phyloP scores from a whole-genome alignment of 2,329 filamentous ascomycete species.

The Xylariomycetidae sp. region DNA sequence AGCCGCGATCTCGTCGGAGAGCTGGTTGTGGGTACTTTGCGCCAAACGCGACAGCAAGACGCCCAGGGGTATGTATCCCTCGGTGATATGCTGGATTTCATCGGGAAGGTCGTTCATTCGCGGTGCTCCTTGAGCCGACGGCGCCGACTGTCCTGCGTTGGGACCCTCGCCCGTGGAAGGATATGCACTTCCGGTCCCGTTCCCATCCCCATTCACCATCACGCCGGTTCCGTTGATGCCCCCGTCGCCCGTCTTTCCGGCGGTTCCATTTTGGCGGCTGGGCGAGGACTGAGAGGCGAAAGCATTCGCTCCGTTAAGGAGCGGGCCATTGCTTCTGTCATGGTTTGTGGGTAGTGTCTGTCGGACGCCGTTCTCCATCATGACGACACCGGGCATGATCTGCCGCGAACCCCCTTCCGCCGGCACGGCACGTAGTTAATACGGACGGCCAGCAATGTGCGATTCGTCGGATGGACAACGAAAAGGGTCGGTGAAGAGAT shows the following conservation, averaged over 20 bases:
- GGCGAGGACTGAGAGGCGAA: constrained; percentile 8
- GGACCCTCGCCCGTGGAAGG: constrained; percentile 19
- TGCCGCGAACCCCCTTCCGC: constrained; percentile 27
- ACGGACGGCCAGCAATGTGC: constrained; percentile 12
- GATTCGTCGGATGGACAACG: too few relatives aligned
- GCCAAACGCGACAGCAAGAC: constrained; percentile 71
- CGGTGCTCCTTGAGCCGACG: too few relatives aligned
- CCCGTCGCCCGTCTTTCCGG: constrained; percentile 11
- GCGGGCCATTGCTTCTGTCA: constrained; percentile 44
- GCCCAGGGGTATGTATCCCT: constrained; percentile 70
- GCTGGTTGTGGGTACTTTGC: constrained; percentile 74
- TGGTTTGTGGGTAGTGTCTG: constrained; percentile 50
- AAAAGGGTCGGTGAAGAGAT: too few relatives aligned
- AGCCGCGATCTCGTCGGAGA: constrained; percentile 63
- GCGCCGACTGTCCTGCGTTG: constrained; percentile 3
- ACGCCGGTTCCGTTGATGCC: constrained; percentile 17
- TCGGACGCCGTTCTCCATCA: constrained; percentile 49
- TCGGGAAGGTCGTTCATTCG: constrained; percentile 55
- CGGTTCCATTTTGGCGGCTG: constrained; percentile 14
- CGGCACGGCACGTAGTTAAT: constrained; percentile 22
- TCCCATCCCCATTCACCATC: constrained; percentile 26
- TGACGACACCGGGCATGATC: constrained; percentile 47
- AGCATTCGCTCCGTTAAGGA: constrained; percentile 21
- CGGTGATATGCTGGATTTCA: constrained; percentile 64
- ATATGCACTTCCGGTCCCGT: constrained; percentile 14